These are phyloP conservation scores for Venturia pyrina DNA, from an alignment of 2,329 filamentous ascomycete species.

Conservation along the genomic window DNA sequence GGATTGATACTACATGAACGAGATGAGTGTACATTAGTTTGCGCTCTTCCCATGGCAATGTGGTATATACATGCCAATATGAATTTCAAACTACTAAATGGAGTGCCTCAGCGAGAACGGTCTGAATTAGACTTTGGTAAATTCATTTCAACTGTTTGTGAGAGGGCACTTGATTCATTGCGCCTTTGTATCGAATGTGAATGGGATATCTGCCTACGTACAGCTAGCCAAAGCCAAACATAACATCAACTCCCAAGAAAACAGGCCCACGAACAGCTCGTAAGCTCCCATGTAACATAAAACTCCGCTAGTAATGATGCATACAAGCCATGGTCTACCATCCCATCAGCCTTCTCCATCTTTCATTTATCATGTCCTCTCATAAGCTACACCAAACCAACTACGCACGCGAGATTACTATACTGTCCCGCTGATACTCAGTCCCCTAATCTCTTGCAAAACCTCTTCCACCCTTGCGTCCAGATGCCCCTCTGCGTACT, in stretches of 20 bases:
- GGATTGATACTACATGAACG: neutral
- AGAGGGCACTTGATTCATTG: too few species aligned
- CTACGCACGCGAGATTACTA: neutral
- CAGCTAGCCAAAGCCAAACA: neutral
- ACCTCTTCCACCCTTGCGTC: constrained; percentile 92
- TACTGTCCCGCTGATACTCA: constrained; percentile 71
- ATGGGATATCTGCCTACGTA: neutral
- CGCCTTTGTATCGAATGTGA: neutral
- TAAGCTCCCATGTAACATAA: neutral
- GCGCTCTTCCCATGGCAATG: neutral
- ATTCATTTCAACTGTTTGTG: too few species aligned
- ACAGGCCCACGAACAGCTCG: neutral
- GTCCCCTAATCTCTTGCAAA: constrained; percentile 87
- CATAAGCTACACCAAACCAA: neutral
- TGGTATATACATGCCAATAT: neutral
- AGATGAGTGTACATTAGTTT: neutral
- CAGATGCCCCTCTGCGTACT: constrained; percentile 88
- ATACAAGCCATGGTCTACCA: neutral
- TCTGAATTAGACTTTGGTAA: too few species aligned
- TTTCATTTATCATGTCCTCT: neutral
- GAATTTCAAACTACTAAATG: neutral
- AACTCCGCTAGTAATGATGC: neutral
- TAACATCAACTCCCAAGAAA: neutral
- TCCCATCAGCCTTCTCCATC: neutral
- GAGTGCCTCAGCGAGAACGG: neutral